Conservation (phyloP, 1,284 basidiomycete species). For the Exobasidium cylindrosporum region DNA sequence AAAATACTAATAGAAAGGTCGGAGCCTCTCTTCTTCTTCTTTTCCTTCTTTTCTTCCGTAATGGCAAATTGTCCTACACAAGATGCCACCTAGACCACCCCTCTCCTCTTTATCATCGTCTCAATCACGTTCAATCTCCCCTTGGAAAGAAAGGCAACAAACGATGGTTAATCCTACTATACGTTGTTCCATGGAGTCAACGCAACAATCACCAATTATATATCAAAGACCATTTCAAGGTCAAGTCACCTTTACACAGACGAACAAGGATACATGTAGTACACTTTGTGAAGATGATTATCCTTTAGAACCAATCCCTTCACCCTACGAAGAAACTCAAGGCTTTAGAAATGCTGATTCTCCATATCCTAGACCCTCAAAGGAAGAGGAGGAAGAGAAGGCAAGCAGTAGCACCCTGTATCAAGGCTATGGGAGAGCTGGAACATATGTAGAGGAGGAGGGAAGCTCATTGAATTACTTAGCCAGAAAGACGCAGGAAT, state of each 20-base stretch:
- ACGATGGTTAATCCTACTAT: not conserved
- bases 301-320: not conserved
- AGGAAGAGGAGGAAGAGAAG: not conserved
- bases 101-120: no score
- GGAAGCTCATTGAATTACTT: no score
- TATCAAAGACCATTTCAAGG: not conserved
- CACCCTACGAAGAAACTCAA: not conserved
- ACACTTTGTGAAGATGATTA: not conserved
- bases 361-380: not conserved
- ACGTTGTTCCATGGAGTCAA: not conserved
- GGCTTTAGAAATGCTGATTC: not conserved
- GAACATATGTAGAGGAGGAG: not conserved
- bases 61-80: no score
- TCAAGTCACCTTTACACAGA: not conserved
- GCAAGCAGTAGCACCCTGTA: not conserved
- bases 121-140: not conserved
- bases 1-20: no score
- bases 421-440: no score
- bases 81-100: conserved; percentile 8
- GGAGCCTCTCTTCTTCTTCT: no score
- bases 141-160: not conserved
- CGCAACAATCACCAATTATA: not conserved
- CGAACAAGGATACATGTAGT: not conserved
- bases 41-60: no score
- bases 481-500: not conserved